Evolutionary conservation across 148 eudicot genomes (phyloP).

Genomic region (Fagopyrum homotropicum): DNA sequence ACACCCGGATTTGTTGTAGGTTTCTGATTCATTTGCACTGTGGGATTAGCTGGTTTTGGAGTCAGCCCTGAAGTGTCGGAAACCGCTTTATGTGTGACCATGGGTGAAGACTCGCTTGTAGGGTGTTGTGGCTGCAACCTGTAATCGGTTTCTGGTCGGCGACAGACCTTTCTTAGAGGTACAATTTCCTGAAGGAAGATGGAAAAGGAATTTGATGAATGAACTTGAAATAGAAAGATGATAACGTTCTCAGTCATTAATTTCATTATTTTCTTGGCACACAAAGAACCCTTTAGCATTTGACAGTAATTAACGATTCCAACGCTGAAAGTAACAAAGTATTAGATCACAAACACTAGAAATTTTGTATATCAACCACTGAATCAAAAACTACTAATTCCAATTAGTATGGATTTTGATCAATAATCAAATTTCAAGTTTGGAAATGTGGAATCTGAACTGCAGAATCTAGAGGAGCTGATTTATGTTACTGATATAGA

Average conservation of each 20-base stretch:
- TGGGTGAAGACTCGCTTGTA: slow-evolving; percentile 17
- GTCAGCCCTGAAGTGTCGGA: slow-evolving; percentile 23
- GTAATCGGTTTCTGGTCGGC: slow-evolving; percentile 88
- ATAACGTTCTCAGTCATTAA: neutral
- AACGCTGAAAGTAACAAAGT: neutral
- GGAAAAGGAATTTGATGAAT: neutral
- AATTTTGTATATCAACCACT: neutral
- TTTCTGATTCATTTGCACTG: neutral
- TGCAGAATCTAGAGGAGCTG: neutral
- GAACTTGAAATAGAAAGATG: neutral
- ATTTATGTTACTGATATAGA: neutral
- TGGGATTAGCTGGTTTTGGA: slow-evolving; percentile 12
- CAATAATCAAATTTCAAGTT: neutral
- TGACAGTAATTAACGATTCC: neutral
- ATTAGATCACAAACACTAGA: neutral
- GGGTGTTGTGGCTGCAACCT: slow-evolving; percentile 61
- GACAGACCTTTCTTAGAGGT: slow-evolving; percentile 73
- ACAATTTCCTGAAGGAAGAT: slow-evolving; percentile 59
- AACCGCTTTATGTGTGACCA: slow-evolving; percentile 29
- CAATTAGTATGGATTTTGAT: neutral
- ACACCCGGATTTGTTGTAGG: slow-evolving; percentile 2
- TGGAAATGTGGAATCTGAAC: neutral
- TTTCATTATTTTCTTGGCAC: neutral
- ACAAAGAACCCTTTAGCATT: neutral
- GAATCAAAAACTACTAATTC: neutral